Conservation (phyloP, 2,329 filamentous ascomycete species). For the Amauroascus niger region DNA sequence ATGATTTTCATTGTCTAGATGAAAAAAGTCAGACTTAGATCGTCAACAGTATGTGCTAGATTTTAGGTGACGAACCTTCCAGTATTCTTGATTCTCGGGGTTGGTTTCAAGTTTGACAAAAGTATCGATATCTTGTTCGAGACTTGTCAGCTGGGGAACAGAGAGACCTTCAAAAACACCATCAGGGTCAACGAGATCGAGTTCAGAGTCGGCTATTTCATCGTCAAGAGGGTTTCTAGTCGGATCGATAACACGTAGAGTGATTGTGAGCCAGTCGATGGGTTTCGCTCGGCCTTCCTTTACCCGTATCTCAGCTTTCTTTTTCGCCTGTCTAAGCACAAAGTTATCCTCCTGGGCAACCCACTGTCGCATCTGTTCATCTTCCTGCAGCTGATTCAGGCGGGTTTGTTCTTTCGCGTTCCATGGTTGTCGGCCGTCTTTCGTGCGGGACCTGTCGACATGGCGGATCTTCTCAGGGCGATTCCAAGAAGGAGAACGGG, state of each 20-base stretch:
- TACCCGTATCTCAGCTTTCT: slow-evolving; percentile 91
- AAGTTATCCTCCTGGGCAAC: slow-evolving; percentile 93
- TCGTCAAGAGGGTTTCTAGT: slow-evolving; percentile 73
- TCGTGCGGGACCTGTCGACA: slow-evolving; percentile 23
- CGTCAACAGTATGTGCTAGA: background rate
- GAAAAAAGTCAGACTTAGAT: slow-evolving; percentile 14
- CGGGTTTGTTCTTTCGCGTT: slow-evolving; percentile 37
- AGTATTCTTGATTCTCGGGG: slow-evolving; percentile 71
- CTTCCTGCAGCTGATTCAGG: slow-evolving; percentile 54
- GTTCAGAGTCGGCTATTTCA: slow-evolving; percentile 64
- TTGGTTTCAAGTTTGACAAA: slow-evolving; percentile 76
- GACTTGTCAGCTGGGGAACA: slow-evolving; percentile 57
- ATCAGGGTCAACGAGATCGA: slow-evolving; percentile 70
- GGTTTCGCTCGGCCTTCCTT: slow-evolving; percentile 82
- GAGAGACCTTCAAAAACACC: slow-evolving; percentile 67
- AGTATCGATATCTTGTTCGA: slow-evolving; percentile 71
- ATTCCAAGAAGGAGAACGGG: slow-evolving; percentile 35
- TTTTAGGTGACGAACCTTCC: slow-evolving; percentile 49
- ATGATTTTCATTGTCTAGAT: slow-evolving; percentile 67
- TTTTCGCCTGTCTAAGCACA: slow-evolving; percentile 92
- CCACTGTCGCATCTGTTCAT: slow-evolving; percentile 70
- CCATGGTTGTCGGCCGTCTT: slow-evolving; percentile 20
- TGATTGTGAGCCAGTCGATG: slow-evolving; percentile 89
- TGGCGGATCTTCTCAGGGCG: slow-evolving; percentile 32
- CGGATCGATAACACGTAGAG: slow-evolving; percentile 74